Conservation (phyloP, 2,329 filamentous ascomycete species). For the Hypoxylon sp. region DNA sequence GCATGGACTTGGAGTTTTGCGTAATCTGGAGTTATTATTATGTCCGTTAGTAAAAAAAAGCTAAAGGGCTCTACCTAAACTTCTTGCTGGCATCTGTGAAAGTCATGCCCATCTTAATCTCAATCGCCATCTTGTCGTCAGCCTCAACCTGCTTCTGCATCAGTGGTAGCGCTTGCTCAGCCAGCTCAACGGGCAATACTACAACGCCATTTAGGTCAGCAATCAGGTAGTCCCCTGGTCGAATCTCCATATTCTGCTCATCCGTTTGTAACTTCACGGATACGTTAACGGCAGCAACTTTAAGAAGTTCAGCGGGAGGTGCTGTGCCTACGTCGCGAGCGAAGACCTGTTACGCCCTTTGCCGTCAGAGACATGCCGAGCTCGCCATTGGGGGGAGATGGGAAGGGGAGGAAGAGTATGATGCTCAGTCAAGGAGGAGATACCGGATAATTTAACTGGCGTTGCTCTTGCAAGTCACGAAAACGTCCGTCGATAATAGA, state of each 20-base stretch:
- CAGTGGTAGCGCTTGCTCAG: conserved; percentile 58
- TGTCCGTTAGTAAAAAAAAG: neutral
- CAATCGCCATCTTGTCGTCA: conserved; percentile 60
- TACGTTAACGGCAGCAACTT: conserved; percentile 61
- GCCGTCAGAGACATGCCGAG: neutral
- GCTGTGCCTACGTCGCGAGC: conserved; percentile 62
- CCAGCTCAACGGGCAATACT: conserved; percentile 58
- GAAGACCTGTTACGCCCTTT: conserved; percentile 54
- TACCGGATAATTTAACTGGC: conserved; percentile 63
- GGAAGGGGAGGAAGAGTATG: conserved; percentile 7
- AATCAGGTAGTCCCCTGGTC: conserved; percentile 62
- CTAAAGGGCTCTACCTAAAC: conserved; percentile 52
- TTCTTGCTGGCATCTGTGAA: conserved; percentile 62
- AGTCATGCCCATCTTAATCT: conserved; percentile 59
- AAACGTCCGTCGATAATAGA: conserved; percentile 67
- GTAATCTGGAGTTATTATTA: conserved; percentile 9
- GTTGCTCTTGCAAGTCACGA: conserved; percentile 68
- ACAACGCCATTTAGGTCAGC: conserved; percentile 64
- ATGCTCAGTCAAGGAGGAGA: neutral
- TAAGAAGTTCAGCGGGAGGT: conserved; percentile 60
- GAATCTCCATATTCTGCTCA: conserved; percentile 57
- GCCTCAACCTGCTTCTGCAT: conserved; percentile 61
- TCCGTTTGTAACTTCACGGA: conserved; percentile 58
- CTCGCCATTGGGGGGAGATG: too few species aligned
- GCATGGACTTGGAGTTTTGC: conserved; percentile 37